Evolutionary conservation across 169 alveolate species (phyloP).

Genomic region (Cyclospora cayetanensis): DNA sequence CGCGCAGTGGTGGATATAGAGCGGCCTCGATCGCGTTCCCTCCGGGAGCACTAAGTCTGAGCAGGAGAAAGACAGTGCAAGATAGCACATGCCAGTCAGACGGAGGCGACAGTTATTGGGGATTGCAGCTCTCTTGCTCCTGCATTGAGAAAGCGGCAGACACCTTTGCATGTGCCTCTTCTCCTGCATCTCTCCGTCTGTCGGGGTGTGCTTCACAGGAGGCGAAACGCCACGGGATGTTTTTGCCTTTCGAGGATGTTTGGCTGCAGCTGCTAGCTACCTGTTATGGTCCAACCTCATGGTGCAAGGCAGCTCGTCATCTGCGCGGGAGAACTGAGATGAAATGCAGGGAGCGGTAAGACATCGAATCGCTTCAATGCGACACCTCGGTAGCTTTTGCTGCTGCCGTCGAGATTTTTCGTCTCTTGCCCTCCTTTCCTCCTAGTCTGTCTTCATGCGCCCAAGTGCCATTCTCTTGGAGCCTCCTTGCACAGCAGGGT

Average conservation of each 20-base stretch:
- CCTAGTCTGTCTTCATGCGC: neutral
- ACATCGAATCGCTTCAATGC: neutral
- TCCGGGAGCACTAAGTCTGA: no score
- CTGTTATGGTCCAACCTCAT: constrained; percentile 73
- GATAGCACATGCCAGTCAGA: no score
- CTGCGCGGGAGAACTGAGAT: constrained; percentile 77
- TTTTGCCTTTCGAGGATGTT: constrained; percentile 75
- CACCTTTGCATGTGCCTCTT: no score
- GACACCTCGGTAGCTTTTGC: neutral
- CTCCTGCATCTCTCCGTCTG: no score
- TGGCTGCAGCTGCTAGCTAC: constrained; percentile 76
- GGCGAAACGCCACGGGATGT: constrained; percentile 74
- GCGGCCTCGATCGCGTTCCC: no score
- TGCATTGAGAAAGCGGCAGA: no score
- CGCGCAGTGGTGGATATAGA: no score
- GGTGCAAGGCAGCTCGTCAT: constrained; percentile 75
- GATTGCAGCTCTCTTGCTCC: no score
- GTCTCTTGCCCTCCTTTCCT: neutral
- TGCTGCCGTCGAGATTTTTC: neutral
- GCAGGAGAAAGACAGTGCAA: no score
- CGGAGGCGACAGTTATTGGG: no score
- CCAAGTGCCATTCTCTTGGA: neutral
- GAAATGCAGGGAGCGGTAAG: constrained; percentile 79
- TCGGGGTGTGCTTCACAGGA: constrained; percentile 27
- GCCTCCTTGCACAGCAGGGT: no score